Base-by-base conservation (phyloP, 352 stramenopile genomes). In the Pythium pyrilobum region DNA sequence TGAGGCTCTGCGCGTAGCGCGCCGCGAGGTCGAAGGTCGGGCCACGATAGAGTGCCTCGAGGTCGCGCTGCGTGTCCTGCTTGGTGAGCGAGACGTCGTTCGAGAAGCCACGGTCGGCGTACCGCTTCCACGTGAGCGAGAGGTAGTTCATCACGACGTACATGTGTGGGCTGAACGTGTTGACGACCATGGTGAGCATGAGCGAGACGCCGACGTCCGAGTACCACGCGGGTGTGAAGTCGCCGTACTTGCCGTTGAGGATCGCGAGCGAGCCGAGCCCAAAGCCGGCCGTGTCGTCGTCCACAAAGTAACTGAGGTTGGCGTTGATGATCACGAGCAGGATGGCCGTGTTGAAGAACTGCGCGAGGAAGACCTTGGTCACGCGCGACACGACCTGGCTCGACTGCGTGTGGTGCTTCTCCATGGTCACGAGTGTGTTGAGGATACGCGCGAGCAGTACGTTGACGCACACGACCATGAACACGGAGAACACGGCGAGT, bases 161-260 rank as follows among this genome's bases (percentile, higher is more conserved):
- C 4, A 77, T 52, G 50, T 93, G 82, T 1, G 72, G 79, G 51
- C 71, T 86, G 44, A 89, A 73, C 18, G 74, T 81, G 56, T 93
- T 93, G 54, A 90, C 66, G 49, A 93, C 72, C 77, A 89, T 89
- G 27, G 82, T 90, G 41, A 93, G 74, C 65, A 91, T 88, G 51
- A 93, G 74, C 31, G 80, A 65, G 9, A 90, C 73, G 11, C 82
- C 82, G 4, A 91, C 78, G 48, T 93, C 82, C 32, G 77, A 72
- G 66, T 90, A 93, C 82, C 82, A 93, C 4, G 51, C 60, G 3
- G 78, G 70, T 23, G 79, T 77, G 52, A 93, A 93, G 45, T 93
- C 82, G 21, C 68, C 67, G 56, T 93, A 91, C 41, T 91, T 86
- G 46, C 80, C 82, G 34, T 73, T 74, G 28, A 93, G 49, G 33